Evolutionary conservation across 768 basidiomycete genomes (phyloP), one percentile per base, ranked within the genome.

Genomic region (Antrodiella citrinella): DNA sequence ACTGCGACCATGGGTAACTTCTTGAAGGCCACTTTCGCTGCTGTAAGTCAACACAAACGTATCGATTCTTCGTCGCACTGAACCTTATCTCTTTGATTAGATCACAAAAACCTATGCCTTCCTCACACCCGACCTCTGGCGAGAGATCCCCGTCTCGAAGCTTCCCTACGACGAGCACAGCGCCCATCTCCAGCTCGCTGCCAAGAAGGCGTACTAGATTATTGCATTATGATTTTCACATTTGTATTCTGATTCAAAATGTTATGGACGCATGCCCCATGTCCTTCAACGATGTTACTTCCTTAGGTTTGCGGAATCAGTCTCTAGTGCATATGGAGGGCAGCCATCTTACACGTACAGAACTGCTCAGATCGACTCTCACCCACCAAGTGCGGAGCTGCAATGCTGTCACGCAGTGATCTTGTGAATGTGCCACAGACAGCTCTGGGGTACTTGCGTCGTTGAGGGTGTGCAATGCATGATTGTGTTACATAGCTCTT

Each of bases 1-100:
- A 99, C 96, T 43, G 93, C 95, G 22, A 99, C 96, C 53, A 93
- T 93, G 91, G 91, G 91, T 65, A 95, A 95, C 75, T 95, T 98
- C 81, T 82, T 96, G 74, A 96, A 97, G 72, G 94, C 93, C 49
- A 94, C 92, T 46, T 94, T 96, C 64, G 86, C 81, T 64, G 89
- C 91, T 30, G 89, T 93, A 67, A 47, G 87, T 75, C 1, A 15
- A 18, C 15, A n/a, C n/a, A n/a, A n/a, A n/a, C n/a, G n/a, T n/a
- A n/a, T 47, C 45, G 45, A 23, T 47, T 4, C 44, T 54, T 44
- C 22, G 1, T 45, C 20, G 41, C 10, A 5, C 43, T 48, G 11
- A 42, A 3, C 51, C 9, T 46, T 24, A 42, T 40, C 50, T 49
- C 10, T 25, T 43, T 18, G 15, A 2, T 18, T 57, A 87, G 94